These are phyloP conservation scores for Plantago coronopus DNA, from an alignment of 305 asterid genomes.

Conservation along the genomic window DNA sequence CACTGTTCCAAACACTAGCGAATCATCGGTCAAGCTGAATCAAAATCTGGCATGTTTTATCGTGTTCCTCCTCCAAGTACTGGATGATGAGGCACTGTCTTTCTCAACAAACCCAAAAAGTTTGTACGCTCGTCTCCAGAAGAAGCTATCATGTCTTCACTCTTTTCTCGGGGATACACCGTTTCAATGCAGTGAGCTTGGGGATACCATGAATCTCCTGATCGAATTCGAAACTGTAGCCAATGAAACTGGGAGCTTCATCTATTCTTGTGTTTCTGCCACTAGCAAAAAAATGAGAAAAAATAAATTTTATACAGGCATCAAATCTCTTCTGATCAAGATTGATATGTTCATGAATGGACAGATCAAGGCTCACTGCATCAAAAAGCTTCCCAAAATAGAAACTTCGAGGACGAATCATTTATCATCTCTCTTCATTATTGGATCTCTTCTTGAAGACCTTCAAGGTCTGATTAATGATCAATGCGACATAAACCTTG, in stretches of 20 bases:
- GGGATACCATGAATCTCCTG: neutral
- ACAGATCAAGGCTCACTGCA: neutral
- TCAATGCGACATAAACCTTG: neutral
- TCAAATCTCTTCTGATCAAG: neutral
- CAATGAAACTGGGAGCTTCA: constrained; percentile 15
- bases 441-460: constrained; percentile 14
- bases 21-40: no score
- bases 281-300: neutral
- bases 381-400: neutral
- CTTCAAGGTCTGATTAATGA: constrained; percentile 1
- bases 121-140: no score
- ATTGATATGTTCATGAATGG: constrained; percentile 4
- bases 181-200: neutral
- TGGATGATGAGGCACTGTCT: no score
- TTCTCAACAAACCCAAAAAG: no score
- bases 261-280: constrained; percentile 5
- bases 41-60: no score
- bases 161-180: constrained; percentile 13
- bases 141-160: constrained; percentile 1
- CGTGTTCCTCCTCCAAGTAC: no score
- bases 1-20: no score
- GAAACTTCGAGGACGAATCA: neutral
- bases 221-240: constrained; percentile 16
- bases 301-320: neutral
- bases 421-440: constrained; percentile 4